Evolutionary conservation across 2,329 filamentous ascomycete species (phyloP), one percentile per base, ranked within the genome.

Genomic region (Monilinia laxa): DNA sequence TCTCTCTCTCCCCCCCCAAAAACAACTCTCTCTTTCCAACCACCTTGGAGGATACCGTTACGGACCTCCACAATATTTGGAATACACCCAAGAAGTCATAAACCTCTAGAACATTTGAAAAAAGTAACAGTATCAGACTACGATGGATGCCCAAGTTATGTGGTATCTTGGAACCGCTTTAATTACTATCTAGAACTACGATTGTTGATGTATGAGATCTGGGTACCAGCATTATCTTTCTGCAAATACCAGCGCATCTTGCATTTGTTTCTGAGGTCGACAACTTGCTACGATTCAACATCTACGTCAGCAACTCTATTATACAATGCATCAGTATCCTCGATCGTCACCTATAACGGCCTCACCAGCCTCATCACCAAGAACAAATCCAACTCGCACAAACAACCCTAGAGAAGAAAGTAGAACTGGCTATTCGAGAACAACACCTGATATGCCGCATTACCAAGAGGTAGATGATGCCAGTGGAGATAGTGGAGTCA

Each of bases 251-350:
- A 66, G 68, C 63, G 55, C 57, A 56, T 67, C 67, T 53, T 68
- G 57, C 64, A 66, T 62, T 58, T 40, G 67, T 67, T 59, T 66
- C 67, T 59, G 66, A 63, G 60, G 70, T 16, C 67, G 65, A 71
- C 70, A 71, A 69, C 70, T 69, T 68, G 54, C 66, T 69, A 59
- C 62, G 56, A 67, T 62, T 71, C 68, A 65, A 68, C 68, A 62
- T 67, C 45, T 40, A 57, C 49, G 67, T 68, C 64, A 68, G 65
- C 59, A 64, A 56, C 66, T 66, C 66, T 66, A 47, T 47, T 58
- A 69, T 67, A 82, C 76, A 73, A 97, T 97, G 93, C 93, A 97
- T 85, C 93, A 96, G 80, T 91, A 93, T 80, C 89, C 91, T 73
- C 88, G 93, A 74, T 85, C 88, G 70, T 85, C 90, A 71, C 89